Evolutionary conservation across 1,284 basidiomycete genomes (phyloP).

Genomic region (Omphalotus olearius): DNA sequence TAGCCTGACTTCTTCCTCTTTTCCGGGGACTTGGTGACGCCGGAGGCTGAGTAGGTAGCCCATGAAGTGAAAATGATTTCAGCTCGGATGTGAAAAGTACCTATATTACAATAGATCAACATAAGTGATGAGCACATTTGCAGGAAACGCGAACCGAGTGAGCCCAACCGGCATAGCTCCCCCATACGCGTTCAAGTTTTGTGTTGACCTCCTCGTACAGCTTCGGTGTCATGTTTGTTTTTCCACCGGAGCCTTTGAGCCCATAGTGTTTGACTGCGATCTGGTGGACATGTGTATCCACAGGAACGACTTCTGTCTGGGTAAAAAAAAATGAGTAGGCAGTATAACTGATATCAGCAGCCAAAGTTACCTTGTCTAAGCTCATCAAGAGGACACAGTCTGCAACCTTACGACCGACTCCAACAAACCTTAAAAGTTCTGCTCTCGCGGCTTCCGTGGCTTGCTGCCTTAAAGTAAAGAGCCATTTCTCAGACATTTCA

Average conservation of each 20-base stretch:
- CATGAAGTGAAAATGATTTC: constrained; percentile 44
- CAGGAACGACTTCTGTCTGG: constrained; percentile 80
- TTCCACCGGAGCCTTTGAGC: constrained; percentile 52
- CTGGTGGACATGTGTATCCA: constrained; percentile 90
- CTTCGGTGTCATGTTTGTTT: constrained; percentile 70
- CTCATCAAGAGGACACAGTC: constrained; percentile 97
- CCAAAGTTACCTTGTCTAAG: constrained; percentile 72
- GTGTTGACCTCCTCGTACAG: constrained; percentile 74
- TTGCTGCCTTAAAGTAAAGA: constrained; percentile 50
- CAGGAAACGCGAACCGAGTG: constrained; percentile 62
- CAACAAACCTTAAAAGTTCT: constrained; percentile 78
- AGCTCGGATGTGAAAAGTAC: constrained; percentile 51
- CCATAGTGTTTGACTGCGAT: constrained; percentile 84
- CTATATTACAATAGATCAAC: constrained; percentile 13
- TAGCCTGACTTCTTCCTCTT: constrained; percentile 6
- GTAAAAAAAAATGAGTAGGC: not conserved
- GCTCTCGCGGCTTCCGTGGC: constrained; percentile 62
- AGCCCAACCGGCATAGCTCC: constrained; percentile 87
- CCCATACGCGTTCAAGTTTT: constrained; percentile 71
- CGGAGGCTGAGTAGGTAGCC: constrained; percentile 27
- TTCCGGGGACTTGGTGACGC: constrained; percentile 14
- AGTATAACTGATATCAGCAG: not conserved
- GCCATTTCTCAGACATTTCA: constrained; percentile 57
- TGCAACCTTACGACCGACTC: constrained; percentile 94
- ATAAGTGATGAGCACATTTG: constrained; percentile 15